Evolutionary conservation across 2,329 filamentous ascomycete genomes (phyloP), one percentile per base, ranked within the genome.

Genomic region (Scedosporium boydii): DNA sequence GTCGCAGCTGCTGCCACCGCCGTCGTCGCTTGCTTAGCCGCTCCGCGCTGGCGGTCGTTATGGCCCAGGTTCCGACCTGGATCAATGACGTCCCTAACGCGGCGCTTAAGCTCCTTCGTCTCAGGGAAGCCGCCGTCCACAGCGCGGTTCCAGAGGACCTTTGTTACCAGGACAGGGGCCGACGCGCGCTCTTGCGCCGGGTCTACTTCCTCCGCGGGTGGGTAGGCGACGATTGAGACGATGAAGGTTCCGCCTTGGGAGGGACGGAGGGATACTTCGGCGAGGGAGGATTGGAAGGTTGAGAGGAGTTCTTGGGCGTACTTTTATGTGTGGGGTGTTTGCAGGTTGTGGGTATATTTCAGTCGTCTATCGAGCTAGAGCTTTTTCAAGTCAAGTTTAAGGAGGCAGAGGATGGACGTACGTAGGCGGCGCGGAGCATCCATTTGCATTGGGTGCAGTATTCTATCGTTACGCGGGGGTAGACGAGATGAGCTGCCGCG

Each of bases 371-470:
- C 34, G 9, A 38, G 29, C 29, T 34, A 3, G 34, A 12, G 34
- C 34, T 38, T 38, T 38, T 38, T 38, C 34, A 38, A 38, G 34
- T 38, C 9, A 12, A 12, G 34, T 23, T 23, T 38, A 38, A 12
- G 16, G 62, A 61, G 21, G 57, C 60, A 23, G 46, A 26, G 58
- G 55, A 60, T 26, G 60, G 55, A 75, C 83, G 68, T 83, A 93
- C 91, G 75, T 95, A 96, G 67, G 91, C 90, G 42, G 91, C 91
- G 64, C 91, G 80, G 10, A 96, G 77, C 84, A 95, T 90, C 91
- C 92, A 96, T 77, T 90, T 90, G 76, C 92, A 97, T 76, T 96
- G 91, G 0, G 91, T 96, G 77, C 93, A 97, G 77, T 90, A 97
- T 67, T 88, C 85, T 70, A 97, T 96, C n/a, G 87, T 87, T 61